Evolutionary conservation across 257 asterid genomes (phyloP).

Genomic region (Lavandula angustifolia): DNA sequence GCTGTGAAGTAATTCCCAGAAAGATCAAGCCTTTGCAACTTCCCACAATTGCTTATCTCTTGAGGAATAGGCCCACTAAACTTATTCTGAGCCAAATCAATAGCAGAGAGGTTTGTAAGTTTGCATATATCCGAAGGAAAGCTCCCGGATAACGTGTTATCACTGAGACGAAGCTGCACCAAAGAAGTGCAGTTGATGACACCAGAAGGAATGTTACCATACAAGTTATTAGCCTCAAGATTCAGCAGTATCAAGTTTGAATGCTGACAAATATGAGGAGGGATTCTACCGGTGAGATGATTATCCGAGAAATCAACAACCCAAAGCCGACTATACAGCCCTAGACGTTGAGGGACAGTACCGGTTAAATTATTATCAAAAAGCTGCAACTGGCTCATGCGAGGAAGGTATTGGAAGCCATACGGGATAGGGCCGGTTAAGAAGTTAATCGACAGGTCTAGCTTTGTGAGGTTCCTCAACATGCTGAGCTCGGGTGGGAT

Average conservation of each 20-base stretch:
- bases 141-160: constrained; percentile 57
- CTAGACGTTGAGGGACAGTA: constrained; percentile 71
- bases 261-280: constrained; percentile 59
- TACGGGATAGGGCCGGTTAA: constrained; percentile 83
- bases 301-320: constrained; percentile 81
- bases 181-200: constrained; percentile 62
- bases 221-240: constrained; percentile 62
- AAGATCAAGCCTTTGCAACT: constrained; percentile 83
- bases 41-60: constrained; percentile 61
- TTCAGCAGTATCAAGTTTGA: constrained; percentile 70
- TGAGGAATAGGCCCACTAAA: constrained; percentile 68
- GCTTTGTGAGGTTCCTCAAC: constrained; percentile 61
- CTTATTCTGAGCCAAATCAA: constrained; percentile 74
- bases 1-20: constrained; percentile 66
- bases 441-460: constrained; percentile 75
- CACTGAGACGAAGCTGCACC: constrained; percentile 70
- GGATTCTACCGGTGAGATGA: constrained; percentile 66
- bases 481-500: constrained; percentile 71
- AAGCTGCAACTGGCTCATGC: constrained; percentile 68
- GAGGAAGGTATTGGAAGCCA: constrained; percentile 67
- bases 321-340: constrained; percentile 69
- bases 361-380: constrained; percentile 71
- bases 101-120: constrained; percentile 67
- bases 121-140: constrained; percentile 78
- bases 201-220: constrained; percentile 67